phyloP scores from a whole-genome alignment of 805 yeast genomes.

The Suhomyces sp. region DNA sequence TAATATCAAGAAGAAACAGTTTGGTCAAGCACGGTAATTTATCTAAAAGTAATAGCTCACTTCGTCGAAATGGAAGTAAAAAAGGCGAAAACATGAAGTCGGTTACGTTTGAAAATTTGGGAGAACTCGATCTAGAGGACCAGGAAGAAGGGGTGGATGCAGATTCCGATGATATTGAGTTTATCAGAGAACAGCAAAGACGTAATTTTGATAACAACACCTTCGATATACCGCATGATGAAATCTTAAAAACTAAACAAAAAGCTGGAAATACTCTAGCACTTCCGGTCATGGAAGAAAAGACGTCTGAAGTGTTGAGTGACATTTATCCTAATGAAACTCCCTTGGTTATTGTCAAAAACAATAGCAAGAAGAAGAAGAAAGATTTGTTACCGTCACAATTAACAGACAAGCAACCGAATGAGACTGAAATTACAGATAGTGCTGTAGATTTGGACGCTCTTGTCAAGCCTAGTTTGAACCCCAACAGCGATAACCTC shows the following conservation, averaged over 20 bases:
- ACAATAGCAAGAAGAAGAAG: constrained; percentile 10
- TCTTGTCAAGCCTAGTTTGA: constrained; percentile 1
- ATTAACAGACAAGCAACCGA: neutral
- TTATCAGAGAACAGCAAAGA: constrained; percentile 13
- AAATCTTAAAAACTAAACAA: constrained; percentile 6
- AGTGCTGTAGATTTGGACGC: neutral
- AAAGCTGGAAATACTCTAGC: neutral
- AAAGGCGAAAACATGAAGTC: constrained; percentile 22
- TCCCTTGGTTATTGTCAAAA: constrained; percentile 33
- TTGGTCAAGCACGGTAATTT: neutral
- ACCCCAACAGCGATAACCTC: constrained; percentile 13
- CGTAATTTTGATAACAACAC: constrained; percentile 16
- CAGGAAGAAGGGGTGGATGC: constrained; percentile 6
- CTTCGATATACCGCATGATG: constrained; percentile 22
- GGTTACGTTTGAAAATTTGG: constrained; percentile 40
- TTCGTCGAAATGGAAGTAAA: constrained; percentile 2
- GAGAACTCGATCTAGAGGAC: constrained; percentile 21
- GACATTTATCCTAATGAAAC: constrained; percentile 35
- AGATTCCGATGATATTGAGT: constrained; percentile 15
- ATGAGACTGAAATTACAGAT: neutral
- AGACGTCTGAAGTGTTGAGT: constrained; percentile 40
- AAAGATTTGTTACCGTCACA: constrained; percentile 2
- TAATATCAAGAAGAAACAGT: neutral
- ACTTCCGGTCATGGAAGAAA: constrained; percentile 19
- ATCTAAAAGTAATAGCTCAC: constrained; percentile 4